Percentiles rank a stretch among this genome's conserved stretches.
Evolutionary conservation across 306 rosid species (phyloP).

Genomic region (Bauhinia variegata): DNA sequence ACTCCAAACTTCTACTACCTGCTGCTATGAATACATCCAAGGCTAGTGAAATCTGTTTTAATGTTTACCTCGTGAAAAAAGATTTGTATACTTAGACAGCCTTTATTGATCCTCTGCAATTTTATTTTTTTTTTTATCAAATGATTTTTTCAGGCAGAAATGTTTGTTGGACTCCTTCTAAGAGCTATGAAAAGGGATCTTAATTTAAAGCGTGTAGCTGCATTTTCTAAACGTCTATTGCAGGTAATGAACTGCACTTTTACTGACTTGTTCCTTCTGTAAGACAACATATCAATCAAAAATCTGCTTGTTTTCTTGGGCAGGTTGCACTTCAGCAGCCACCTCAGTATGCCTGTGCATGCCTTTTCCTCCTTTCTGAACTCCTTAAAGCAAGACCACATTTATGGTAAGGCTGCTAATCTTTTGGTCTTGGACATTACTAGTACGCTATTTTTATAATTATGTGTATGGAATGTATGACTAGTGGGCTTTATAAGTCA

Average conservation of each 20-base stretch:
- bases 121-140: conserved; percentile 1
- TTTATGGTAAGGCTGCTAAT: conserved; percentile 64
- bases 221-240: conserved; percentile 82
- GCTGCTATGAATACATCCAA: conserved; percentile 91
- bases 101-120: neutral
- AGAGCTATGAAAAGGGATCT: conserved; percentile 93
- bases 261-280: conserved; percentile 1
- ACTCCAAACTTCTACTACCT: conserved; percentile 86
- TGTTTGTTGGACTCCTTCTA: conserved; percentile 87
- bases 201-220: conserved; percentile 84
- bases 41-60: conserved; percentile 44
- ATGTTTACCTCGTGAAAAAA: neutral
- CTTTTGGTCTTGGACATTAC: neutral
- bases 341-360: conserved; percentile 93
- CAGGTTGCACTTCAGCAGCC: conserved; percentile 98
- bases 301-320: conserved; percentile 13
- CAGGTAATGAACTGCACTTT: conserved; percentile 56
- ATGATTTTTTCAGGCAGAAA: conserved; percentile 68
- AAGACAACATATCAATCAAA: neutral
- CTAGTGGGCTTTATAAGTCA: neutral
- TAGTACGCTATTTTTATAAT: neutral
- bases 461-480: neutral
- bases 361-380: conserved; percentile 93
- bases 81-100: neutral
- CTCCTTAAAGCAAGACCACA: conserved; percentile 89